A percentile compares a stretch with the other conserved stretches of the same genome.
Evolutionary conservation across 2,329 filamentous ascomycete genomes (phyloP).

Genomic region (Coniochaeta ligniaria): DNA sequence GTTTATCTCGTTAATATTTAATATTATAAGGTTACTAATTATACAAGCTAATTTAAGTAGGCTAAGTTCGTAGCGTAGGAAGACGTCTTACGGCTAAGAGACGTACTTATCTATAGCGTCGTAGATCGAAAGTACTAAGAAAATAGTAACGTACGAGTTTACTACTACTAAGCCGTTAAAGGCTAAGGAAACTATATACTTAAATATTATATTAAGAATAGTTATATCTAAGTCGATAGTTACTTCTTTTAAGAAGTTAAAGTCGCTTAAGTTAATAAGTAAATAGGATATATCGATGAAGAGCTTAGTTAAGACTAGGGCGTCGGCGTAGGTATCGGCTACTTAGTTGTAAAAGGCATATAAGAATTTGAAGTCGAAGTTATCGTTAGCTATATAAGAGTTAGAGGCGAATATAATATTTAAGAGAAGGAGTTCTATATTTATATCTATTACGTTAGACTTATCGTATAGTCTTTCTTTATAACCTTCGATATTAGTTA

Average conservation of each 20-base stretch:
- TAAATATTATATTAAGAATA: slow-evolving; percentile 81
- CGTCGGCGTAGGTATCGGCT: slow-evolving; percentile 67
- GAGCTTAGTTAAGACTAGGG: slow-evolving; percentile 73
- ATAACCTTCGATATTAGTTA: slow-evolving; percentile 58
- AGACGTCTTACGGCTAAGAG: slow-evolving; percentile 65
- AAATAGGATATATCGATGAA: slow-evolving; percentile 93
- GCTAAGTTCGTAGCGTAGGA: slow-evolving; percentile 64
- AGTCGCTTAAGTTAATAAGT: slow-evolving; percentile 71
- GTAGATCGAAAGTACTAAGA: slow-evolving; percentile 76
- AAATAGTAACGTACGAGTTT: slow-evolving; percentile 71
- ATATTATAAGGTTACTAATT: slow-evolving; percentile 83
- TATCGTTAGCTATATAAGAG: slow-evolving; percentile 87
- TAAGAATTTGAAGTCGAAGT: slow-evolving; percentile 83
- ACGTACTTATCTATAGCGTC: slow-evolving; percentile 78
- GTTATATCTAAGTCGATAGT: slow-evolving; percentile 67
- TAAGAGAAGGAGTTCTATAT: slow-evolving; percentile 57
- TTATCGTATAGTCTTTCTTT: slow-evolving; percentile 61
- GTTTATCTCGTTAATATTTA: slow-evolving; percentile 81
- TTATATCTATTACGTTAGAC: slow-evolving; percentile 54
- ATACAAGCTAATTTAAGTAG: slow-evolving; percentile 70
- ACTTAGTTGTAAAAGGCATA: slow-evolving; percentile 75
- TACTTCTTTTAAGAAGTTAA: slow-evolving; percentile 64
- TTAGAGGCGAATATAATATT: slow-evolving; percentile 74
- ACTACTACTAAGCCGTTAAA: slow-evolving; percentile 62
- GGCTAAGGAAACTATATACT: slow-evolving; percentile 66